Conservation (phyloP, 306 rosid species). For the Dalbergia oliveri region DNA sequence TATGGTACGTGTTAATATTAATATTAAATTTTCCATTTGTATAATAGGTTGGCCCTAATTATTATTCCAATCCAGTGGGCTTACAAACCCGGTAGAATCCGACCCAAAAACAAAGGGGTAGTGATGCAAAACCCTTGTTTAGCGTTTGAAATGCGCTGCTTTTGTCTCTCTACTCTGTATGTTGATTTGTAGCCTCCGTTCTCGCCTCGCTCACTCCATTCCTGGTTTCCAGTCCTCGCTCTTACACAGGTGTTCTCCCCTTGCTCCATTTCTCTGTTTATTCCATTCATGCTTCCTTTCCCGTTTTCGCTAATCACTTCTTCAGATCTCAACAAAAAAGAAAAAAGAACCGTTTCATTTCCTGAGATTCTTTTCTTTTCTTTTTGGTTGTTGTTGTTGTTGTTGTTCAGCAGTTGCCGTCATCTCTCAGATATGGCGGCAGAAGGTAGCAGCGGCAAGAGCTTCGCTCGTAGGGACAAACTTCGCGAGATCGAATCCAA, state of each 20-base stretch:
- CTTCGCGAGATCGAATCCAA: constrained; percentile 77
- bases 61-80: not conserved
- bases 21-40: not conserved
- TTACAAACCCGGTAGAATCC: not conserved
- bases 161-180: constrained; percentile 21
- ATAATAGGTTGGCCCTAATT: not conserved
- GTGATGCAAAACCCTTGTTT: constrained; percentile 27
- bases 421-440: constrained; percentile 66
- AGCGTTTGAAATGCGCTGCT: not conserved
- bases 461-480: constrained; percentile 81
- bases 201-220: constrained; percentile 8
- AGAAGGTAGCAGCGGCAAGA: constrained; percentile 63
- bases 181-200: constrained; percentile 38
- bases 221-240: not conserved
- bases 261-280: not conserved
- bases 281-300: not conserved
- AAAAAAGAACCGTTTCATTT: not conserved
- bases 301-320: too few species aligned
- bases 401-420: constrained; percentile 53
- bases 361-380: not conserved
- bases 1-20: too few species aligned
- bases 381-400: not conserved
- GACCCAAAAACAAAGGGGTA: not conserved
- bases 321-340: constrained; percentile 18
- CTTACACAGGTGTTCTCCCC: not conserved